Base-by-base conservation (phyloP, 2,329 filamentous ascomycete genomes). In the Fusarium incarnatum region DNA sequence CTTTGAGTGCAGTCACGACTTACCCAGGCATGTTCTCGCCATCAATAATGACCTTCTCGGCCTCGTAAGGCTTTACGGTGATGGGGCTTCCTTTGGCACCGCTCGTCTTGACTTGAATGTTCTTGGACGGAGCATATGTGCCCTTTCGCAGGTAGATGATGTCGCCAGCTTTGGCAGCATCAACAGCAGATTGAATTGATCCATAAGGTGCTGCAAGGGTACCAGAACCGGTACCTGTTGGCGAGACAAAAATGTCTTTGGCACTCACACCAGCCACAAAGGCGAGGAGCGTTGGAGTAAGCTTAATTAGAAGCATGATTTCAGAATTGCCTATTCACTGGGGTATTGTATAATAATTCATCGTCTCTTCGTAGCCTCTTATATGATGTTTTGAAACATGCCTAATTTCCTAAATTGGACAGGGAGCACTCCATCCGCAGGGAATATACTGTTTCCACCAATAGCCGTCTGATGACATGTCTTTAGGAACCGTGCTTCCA, bases 41-140 rank as follows among this genome's bases (percentile, higher is more conserved):
- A 68, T 86, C 81, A 18, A 85, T 78, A 56, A 83, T 78, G 4
- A 84, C 83, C 44, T 79, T 79, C 65, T 86, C 84, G 8, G 71
- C 73, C 13, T 77, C 73, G 60, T 84, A 85, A 0, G 83, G 77
- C 16, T 77, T 76, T 30, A 86, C 71, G 0, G 81, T 83, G 49
- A 82, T 82, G 2, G 82, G 83, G 3, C 78, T 74, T 0, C 78
- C 76, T 16, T 76, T 67, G 1, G 79, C 83, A 27, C 84, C 83
- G 34, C 79, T 81, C 58, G 82, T 82, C 45, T 76, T 81, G 73
- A 86, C 79, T 68, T 85, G 82, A 47, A 86, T 83, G 72, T 85
- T 86, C 37, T 78, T 80, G 1, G 81, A 81, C 0, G 80, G 81
- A 42, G 78, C 75, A 75, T 85, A 85, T n/a, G 78, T 83, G 56